A percentile compares a stretch with the other conserved stretches of the same genome.
Evolutionary conservation across 352 stramenopile species (phyloP).

Genomic region (Pythium sukuiense): DNA sequence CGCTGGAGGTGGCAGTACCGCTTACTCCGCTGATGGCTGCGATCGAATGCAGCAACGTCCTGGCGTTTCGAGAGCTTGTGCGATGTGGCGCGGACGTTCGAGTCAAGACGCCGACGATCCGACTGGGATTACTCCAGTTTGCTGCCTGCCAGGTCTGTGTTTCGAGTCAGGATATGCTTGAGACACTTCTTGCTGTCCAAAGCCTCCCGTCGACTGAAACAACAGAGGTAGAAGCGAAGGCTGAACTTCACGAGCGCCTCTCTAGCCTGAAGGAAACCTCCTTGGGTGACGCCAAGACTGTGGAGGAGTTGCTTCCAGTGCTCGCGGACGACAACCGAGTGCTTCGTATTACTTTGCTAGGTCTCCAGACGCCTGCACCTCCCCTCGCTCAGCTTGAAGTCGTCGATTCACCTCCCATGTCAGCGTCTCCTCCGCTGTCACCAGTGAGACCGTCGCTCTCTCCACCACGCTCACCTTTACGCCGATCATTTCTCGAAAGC

Average conservation of each 20-base stretch:
- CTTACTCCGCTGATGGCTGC: constrained; percentile 58
- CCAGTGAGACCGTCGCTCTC: not conserved
- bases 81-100: constrained; percentile 45
- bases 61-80: constrained; percentile 49
- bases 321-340: not conserved
- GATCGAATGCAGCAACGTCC: constrained; percentile 47
- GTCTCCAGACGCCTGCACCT: constrained; percentile 9
- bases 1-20: not conserved
- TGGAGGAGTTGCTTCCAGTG: not conserved
- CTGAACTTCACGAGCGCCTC: not conserved
- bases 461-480: constrained; percentile 31
- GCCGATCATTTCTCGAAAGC: constrained; percentile 4
- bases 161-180: constrained; percentile 6
- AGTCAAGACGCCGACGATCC: constrained; percentile 42
- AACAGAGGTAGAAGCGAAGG: not conserved
- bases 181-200: constrained; percentile 14
- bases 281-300: not conserved
- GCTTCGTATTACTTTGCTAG: constrained; percentile 19
- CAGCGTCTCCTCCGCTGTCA: not conserved
- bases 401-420: not conserved
- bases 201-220: not conserved
- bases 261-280: not conserved
- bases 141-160: constrained; percentile 22
- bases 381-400: not conserved
- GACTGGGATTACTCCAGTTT: constrained; percentile 53